Base-by-base conservation (phyloP, 257 asterid genomes). In the Solanum virginianum region DNA sequence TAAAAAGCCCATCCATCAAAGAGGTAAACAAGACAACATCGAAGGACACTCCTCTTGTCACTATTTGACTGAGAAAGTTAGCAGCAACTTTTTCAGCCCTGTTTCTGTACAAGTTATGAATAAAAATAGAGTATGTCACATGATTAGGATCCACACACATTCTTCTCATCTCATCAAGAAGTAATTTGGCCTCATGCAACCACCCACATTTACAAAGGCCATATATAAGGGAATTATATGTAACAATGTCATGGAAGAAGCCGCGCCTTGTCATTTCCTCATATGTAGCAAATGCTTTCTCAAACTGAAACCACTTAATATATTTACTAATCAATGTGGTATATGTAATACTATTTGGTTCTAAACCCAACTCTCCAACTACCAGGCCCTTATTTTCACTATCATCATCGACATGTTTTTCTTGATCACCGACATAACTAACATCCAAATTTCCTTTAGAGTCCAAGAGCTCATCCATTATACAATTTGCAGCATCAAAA, bases 1-100 rank as follows among this genome's bases (percentile, higher is more conserved):
- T 94, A 71, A 91, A 91, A n/a, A 93, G 97, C 65, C 98, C 98
- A 87, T 95, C 91, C 62, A 96, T 93, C 88, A 95, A 88, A 84
- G 90, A 86, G 63, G 98, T 93, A 39, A 93, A 89, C 32, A 89
- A 86, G 63, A 95, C 98, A 85, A 90, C 93, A 88, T 96, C 98
- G 80, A 91, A 95, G 55, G 86, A 39, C 86, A 95, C 88, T 66
- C 98, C 99, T 56, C 92, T 92, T 86, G 93, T 94, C 85, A 96
- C 94, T 97, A 95, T 92, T 90, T 93, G 98, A 86, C 95, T 86
- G 87, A 81, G 94, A 90, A 95, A 85, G 90, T 88, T 91, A 87
- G 86, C 86, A 81, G 98, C 99, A 84, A 90, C 90, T 89, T 87
- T 87, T 54, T 55, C 88, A 84, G 90, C 84, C 84, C 90, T 89